Base-by-base conservation (phyloP, 164 flowering plant species). In the Vitis rupestris region DNA sequence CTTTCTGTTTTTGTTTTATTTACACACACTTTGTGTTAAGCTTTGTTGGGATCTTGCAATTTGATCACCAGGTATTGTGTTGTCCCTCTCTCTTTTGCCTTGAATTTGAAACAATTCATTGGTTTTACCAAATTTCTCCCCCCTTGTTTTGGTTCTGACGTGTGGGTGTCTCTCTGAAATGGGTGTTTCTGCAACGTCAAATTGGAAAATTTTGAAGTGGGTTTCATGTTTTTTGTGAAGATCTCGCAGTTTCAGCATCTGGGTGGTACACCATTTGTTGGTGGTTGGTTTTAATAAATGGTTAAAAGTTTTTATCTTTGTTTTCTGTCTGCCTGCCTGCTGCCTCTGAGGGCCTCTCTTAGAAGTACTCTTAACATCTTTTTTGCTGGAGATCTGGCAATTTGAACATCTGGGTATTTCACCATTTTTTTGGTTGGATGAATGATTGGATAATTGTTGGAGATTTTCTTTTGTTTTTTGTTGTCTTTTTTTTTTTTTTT, bases 251-350 rank as follows among this genome's bases (percentile, higher is more conserved):
- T 76, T 78, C 63, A 19, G 52, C 58, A 63, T 60, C 64, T 66
- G 70, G 77, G 73, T 68, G 31, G 69, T 48, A 71, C 67, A 1
- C 30, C 63, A 60, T 65, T 74, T 63, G 70, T 73, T 70, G 65
- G 29, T 60, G 50, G 11, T 56, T 70, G 29, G 59, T 53, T 74
- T 13, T 37, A 60, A 16, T 67, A 50, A 49, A 47, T 69, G 63
- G 50, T 47, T 13, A 7, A 67, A 75, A 64, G 62, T 14, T 70
- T 65, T 27, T 27, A n/a, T 47, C 10, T 54, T 70, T 73, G 16
- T 27, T 37, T 37, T 37, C 44, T 37, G 44, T 37, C 44, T 31
- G 44, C 44, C 44, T 31, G 44, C 44, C 44, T 31, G 44, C 44
- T 31, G 44, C 44, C 44, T 31, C 44, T 31, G 44, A 31, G 7